Percentiles rank a stretch among this genome's conserved stretches.
Conservation (phyloP, 495 filamentous ascomycete genomes). For the Elaphomyces granulatus region DNA sequence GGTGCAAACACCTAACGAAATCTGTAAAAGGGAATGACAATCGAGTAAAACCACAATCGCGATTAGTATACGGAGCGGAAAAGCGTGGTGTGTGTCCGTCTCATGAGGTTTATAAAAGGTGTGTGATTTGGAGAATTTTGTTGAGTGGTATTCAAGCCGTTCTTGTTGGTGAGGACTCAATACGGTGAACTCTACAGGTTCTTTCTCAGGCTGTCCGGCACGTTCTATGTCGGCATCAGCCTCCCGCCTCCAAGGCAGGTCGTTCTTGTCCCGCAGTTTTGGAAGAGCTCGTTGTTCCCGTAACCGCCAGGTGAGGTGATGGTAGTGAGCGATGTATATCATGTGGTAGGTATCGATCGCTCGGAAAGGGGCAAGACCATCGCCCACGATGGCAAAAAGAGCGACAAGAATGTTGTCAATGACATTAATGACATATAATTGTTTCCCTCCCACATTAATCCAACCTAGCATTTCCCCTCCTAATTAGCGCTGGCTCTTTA, state of each 20-base stretch:
- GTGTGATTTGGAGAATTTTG: constrained; percentile 59
- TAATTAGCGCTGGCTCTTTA: not conserved
- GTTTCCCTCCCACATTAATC: constrained; percentile 63
- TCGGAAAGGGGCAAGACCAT: constrained; percentile 62
- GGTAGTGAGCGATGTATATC: constrained; percentile 52
- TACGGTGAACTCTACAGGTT: constrained; percentile 39
- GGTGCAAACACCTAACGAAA: constrained; percentile 58
- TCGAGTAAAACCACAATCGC: constrained; percentile 62
- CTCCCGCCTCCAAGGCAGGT: constrained; percentile 41
- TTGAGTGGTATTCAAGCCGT: constrained; percentile 53
- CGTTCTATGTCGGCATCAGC: constrained; percentile 32
- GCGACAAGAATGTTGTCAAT: constrained; percentile 68
- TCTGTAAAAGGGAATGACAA: constrained; percentile 58
- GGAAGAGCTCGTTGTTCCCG: constrained; percentile 48
- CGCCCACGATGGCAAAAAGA: constrained; percentile 63
- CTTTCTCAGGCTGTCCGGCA: constrained; percentile 24
- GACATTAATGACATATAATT: constrained; percentile 55
- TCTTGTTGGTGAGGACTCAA: constrained; percentile 47
- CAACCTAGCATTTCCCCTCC: constrained; percentile 33
- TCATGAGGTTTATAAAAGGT: constrained; percentile 81
- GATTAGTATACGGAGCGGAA: constrained; percentile 54
- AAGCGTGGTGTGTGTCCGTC: constrained; percentile 64
- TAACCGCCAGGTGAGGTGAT: constrained; percentile 56
- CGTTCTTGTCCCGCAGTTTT: constrained; percentile 53
- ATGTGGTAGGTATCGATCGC: constrained; percentile 72